Evolutionary conservation across 768 basidiomycete species (phyloP).

Genomic region (Suillus discolor): DNA sequence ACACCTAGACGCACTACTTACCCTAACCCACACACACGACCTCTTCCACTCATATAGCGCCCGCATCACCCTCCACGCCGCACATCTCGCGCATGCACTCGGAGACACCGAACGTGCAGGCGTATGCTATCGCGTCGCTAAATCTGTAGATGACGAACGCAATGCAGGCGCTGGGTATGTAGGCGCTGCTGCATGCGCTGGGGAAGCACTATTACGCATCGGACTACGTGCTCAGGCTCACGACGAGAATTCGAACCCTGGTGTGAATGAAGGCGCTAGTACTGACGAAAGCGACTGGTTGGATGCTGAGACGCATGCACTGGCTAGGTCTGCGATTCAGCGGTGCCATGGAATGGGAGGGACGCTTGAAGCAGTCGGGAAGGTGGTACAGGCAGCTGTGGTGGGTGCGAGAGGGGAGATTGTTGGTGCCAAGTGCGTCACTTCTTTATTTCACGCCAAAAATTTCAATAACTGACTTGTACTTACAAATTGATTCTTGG

Average conservation of each 20-base stretch:
- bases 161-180: slow-evolving; percentile 40
- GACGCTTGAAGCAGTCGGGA: slow-evolving; percentile 55
- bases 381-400: slow-evolving; percentile 51
- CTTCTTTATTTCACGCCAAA: slow-evolving; percentile 13
- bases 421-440: slow-evolving; percentile 59
- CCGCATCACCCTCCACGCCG: slow-evolving; percentile 63
- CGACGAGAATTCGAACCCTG: no score
- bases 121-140: slow-evolving; percentile 63
- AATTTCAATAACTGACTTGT: slow-evolving; percentile 15
- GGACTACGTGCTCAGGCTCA: slow-evolving; percentile 34
- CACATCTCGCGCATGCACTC: slow-evolving; percentile 35
- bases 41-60: slow-evolving; percentile 60
- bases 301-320: slow-evolving; percentile 31
- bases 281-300: neutral
- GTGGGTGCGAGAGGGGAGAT: slow-evolving; percentile 46
- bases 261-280: neutral
- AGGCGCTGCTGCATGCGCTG: slow-evolving; percentile 49
- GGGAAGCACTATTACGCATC: slow-evolving; percentile 52
- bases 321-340: slow-evolving; percentile 40
- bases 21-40: slow-evolving; percentile 60
- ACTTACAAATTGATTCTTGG: slow-evolving; percentile 20
- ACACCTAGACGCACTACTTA: slow-evolving; percentile 52
- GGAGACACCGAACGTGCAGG: slow-evolving; percentile 49
- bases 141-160: neutral
- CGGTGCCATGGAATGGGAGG: slow-evolving; percentile 54